These are phyloP conservation scores for Xylaria sp. DNA, from an alignment of 2,329 filamentous ascomycete species.

Conservation along the genomic window DNA sequence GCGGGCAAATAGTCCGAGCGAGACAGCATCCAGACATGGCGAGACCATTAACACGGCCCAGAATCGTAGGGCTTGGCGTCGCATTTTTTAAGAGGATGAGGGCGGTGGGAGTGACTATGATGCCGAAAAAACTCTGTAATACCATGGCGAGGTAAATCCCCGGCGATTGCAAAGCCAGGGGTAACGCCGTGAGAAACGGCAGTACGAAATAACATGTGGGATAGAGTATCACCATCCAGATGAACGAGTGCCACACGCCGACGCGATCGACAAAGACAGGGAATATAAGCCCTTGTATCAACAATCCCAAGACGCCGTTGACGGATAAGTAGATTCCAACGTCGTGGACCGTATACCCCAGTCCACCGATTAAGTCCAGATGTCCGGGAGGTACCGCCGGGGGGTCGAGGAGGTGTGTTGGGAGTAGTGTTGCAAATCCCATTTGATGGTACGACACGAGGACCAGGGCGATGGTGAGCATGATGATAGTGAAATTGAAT, in stretches of 20 bases:
- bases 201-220: constrained; percentile 75
- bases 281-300: constrained; percentile 79
- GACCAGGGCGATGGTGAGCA: constrained; percentile 55
- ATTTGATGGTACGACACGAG: constrained; percentile 60
- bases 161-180: constrained; percentile 62
- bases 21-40: constrained; percentile 78
- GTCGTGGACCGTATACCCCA: constrained; percentile 73
- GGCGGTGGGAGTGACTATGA: constrained; percentile 74
- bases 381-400: constrained; percentile 46
- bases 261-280: constrained; percentile 71
- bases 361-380: constrained; percentile 66
- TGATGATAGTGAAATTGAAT: constrained; percentile 56
- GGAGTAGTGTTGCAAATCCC: constrained; percentile 57
- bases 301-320: constrained; percentile 76
- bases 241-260: constrained; percentile 74
- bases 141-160: constrained; percentile 74
- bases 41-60: constrained; percentile 78
- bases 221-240: constrained; percentile 72
- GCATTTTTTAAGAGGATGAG: constrained; percentile 80
- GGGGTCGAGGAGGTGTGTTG: constrained; percentile 56
- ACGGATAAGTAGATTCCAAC: constrained; percentile 76
- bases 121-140: constrained; percentile 74
- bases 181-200: constrained; percentile 72
- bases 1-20: constrained; percentile 75
- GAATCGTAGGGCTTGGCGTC: constrained; percentile 68